Conservation (phyloP, 257 asterid genomes). For the Przewalskia tangutica region DNA sequence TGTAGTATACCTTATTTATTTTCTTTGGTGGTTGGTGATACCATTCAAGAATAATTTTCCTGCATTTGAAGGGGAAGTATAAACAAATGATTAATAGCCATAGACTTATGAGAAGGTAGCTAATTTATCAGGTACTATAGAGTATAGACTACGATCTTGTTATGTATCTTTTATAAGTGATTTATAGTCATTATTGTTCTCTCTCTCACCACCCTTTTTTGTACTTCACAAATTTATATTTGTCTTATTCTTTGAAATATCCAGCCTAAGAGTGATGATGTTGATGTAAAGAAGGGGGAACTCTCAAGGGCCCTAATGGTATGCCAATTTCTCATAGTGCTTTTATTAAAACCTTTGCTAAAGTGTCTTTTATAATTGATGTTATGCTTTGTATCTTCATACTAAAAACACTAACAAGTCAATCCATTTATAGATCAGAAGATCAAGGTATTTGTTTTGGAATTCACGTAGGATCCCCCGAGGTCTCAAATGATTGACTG, state of each 20-base stretch:
- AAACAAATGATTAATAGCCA: neutral
- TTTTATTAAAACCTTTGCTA: neutral
- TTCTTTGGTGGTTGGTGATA: neutral
- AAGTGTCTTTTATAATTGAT: neutral
- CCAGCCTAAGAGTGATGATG: constrained; percentile 65
- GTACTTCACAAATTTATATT: neutral
- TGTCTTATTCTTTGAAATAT: constrained; percentile 16
- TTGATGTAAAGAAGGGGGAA: constrained; percentile 54
- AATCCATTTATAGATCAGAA: neutral
- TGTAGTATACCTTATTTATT: neutral
- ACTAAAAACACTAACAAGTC: neutral
- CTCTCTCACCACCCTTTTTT: neutral
- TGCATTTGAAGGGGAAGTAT: neutral
- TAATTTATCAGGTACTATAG: neutral
- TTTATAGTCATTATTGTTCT: neutral
- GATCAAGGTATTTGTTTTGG: neutral
- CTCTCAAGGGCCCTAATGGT: constrained; percentile 89
- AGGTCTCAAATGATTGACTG: neutral
- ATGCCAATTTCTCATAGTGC: constrained; percentile 20
- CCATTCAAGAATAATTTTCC: neutral
- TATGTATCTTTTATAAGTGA: neutral
- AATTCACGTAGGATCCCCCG: neutral
- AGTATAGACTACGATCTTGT: neutral
- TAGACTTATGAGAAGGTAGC: neutral
- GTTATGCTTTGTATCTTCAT: neutral